phyloP scores from a whole-genome alignment of 805 yeast genomes.

The Candida koratica region DNA sequence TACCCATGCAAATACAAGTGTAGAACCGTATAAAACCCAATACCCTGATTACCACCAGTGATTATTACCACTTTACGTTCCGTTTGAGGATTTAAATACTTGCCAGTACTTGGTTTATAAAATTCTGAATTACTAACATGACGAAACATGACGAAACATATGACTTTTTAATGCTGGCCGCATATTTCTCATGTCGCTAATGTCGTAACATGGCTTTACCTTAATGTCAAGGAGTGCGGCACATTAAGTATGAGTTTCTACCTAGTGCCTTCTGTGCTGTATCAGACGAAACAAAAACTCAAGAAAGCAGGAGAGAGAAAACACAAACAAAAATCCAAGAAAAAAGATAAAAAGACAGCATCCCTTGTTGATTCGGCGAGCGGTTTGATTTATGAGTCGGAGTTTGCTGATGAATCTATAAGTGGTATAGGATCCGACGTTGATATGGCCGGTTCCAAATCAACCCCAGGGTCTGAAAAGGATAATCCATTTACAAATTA shows the following conservation, averaged over 20 bases:
- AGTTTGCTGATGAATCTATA: not conserved
- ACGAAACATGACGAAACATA: not conserved
- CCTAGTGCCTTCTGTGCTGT: conserved; percentile 38
- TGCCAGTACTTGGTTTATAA: conserved; percentile 10
- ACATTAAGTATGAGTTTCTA: conserved; percentile 31
- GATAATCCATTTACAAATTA: too few relatives aligned
- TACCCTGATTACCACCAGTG: conserved; percentile 41
- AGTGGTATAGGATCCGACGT: not conserved
- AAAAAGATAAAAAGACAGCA: conserved; percentile 4
- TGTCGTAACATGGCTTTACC: not conserved
- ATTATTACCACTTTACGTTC: conserved; percentile 30
- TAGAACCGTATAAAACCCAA: conserved; percentile 38
- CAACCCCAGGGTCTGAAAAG: not conserved
- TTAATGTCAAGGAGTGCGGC: not conserved
- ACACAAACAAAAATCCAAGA: conserved; percentile 15
- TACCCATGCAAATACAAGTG: conserved; percentile 41
- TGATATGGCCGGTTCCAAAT: too few relatives aligned
- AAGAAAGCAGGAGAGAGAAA: conserved; percentile 17
- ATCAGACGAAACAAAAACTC: conserved; percentile 39
- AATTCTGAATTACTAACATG: conserved; percentile 1
- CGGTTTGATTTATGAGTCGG: conserved; percentile 7
- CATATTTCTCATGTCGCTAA: not conserved
- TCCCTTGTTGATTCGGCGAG: conserved; percentile 13
- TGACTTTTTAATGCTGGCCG: too few relatives aligned
- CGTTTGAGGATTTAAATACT: conserved; percentile 24